Conservation (phyloP, 1,284 basidiomycete species). For the Rhodotorula sp. region DNA sequence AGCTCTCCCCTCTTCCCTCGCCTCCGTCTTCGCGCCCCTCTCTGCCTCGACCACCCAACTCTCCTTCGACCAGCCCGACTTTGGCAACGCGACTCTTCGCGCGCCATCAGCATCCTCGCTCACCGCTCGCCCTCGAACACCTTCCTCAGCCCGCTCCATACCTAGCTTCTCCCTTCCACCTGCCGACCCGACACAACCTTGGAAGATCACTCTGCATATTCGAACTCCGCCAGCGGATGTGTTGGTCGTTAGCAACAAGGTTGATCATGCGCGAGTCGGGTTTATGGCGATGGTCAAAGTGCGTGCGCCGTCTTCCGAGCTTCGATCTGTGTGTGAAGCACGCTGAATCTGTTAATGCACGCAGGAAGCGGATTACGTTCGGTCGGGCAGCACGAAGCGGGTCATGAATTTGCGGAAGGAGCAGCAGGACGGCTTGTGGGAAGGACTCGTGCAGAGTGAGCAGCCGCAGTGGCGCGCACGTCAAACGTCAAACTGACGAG, state of each 20-base stretch:
- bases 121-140: not conserved
- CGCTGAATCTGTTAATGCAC: not conserved
- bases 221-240: conserved; percentile 79
- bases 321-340: no score
- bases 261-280: conserved; percentile 79
- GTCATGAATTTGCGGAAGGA: conserved; percentile 82
- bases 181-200: conserved; percentile 51
- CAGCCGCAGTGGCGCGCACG: no score
- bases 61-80: not conserved
- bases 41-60: conserved; percentile 45
- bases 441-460: conserved; percentile 62
- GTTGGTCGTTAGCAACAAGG: conserved; percentile 69
- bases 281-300: conserved; percentile 87
- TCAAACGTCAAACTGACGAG: not conserved
- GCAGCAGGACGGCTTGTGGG: conserved; percentile 92
- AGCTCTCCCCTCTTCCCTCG: conserved; percentile 51
- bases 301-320: not conserved
- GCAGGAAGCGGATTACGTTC: conserved; percentile 81
- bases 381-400: conserved; percentile 89
- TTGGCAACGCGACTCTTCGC: not conserved
- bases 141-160: not conserved
- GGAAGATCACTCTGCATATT: conserved; percentile 77
- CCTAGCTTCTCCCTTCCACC: not conserved
- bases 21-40: conserved; percentile 58
- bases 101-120: not conserved